Conservation (phyloP, 1,284 basidiomycete genomes). For the Neonothopanus nambi region DNA sequence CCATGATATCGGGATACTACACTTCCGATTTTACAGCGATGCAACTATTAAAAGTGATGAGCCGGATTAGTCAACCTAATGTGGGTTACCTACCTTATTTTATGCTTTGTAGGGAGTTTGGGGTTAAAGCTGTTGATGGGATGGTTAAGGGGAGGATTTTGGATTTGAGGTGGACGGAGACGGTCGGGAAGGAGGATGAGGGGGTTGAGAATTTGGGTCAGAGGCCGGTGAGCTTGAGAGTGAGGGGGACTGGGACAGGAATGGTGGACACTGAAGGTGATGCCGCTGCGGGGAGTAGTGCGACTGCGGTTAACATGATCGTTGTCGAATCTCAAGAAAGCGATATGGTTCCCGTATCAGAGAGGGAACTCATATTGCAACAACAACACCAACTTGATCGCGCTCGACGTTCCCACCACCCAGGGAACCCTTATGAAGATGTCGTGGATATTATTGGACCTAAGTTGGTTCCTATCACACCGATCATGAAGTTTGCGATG, state of each 20-base stretch:
- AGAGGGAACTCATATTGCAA: slow-evolving; percentile 20
- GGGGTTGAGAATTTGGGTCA: slow-evolving; percentile 23
- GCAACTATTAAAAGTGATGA: slow-evolving; percentile 75
- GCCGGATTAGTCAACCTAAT: slow-evolving; percentile 61
- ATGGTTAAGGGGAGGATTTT: slow-evolving; percentile 76
- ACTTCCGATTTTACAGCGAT: slow-evolving; percentile 63
- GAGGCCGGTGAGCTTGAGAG: slow-evolving; percentile 2
- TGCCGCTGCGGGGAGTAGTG: slow-evolving; percentile 34
- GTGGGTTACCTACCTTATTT: slow-evolving; percentile 72
- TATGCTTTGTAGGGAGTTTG: slow-evolving; percentile 73
- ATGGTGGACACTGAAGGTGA: slow-evolving; percentile 15
- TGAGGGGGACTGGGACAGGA: neutral
- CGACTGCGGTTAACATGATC: slow-evolving; percentile 18
- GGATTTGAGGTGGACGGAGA: slow-evolving; percentile 75
- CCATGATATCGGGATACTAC: slow-evolving; percentile 1
- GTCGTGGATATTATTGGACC: slow-evolving; percentile 62
- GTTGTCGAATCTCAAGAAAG: slow-evolving; percentile 42
- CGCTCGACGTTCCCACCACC: slow-evolving; percentile 41
- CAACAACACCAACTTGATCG: slow-evolving; percentile 23
- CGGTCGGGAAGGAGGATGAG: slow-evolving; percentile 51
- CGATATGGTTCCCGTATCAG: slow-evolving; percentile 47
- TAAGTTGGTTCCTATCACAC: slow-evolving; percentile 69
- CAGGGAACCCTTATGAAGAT: slow-evolving; percentile 26
- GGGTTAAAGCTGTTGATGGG: slow-evolving; percentile 75
- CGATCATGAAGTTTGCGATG: slow-evolving; percentile 81